A percentile compares a stretch with the other conserved stretches of the same genome.
phyloP scores from a whole-genome alignment of 2,329 filamentous ascomycete species.

The Pseudomassariella vexata region DNA sequence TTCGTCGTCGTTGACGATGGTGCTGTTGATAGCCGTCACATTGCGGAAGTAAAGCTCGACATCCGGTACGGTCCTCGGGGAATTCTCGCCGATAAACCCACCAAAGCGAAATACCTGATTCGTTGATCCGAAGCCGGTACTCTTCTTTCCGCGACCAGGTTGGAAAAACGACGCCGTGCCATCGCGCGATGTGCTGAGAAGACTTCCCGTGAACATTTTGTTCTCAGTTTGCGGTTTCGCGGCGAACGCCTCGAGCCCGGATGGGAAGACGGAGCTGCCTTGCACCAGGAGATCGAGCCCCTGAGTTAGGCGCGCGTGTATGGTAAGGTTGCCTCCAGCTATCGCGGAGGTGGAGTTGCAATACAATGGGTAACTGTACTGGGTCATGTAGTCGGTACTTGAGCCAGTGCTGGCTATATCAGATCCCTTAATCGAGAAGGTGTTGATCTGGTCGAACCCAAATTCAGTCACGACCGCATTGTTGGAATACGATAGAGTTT shows the following conservation, averaged over 20 bases:
- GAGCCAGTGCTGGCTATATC: constrained; percentile 8
- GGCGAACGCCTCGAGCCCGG: constrained; percentile 51
- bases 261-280: constrained; percentile 42
- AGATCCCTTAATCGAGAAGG: constrained; percentile 11
- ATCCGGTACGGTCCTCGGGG: constrained; percentile 10
- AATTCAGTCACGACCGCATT: constrained; percentile 10
- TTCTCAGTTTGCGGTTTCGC: constrained; percentile 15
- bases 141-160: constrained; percentile 32
- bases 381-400: constrained; percentile 17
- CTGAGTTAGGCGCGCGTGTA: constrained; percentile 32
- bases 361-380: constrained; percentile 53
- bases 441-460: constrained; percentile 15
- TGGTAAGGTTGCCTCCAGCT: constrained; percentile 32
- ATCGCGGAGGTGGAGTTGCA: constrained; percentile 45
- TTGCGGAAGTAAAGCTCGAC: constrained; percentile 50
- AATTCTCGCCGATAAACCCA: constrained; percentile 25
- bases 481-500: constrained; percentile 13
- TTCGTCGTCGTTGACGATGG: constrained; percentile 10
- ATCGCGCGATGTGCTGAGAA: constrained; percentile 44
- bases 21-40: constrained; percentile 27
- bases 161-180: constrained; percentile 50
- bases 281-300: constrained; percentile 27
- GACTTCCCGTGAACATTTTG: constrained; percentile 9
- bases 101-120: constrained; percentile 51
- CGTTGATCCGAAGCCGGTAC: constrained; percentile 49